These are phyloP conservation scores for Corymbia maculata DNA, from an alignment of 345 rosid species.

Conservation along the genomic window DNA sequence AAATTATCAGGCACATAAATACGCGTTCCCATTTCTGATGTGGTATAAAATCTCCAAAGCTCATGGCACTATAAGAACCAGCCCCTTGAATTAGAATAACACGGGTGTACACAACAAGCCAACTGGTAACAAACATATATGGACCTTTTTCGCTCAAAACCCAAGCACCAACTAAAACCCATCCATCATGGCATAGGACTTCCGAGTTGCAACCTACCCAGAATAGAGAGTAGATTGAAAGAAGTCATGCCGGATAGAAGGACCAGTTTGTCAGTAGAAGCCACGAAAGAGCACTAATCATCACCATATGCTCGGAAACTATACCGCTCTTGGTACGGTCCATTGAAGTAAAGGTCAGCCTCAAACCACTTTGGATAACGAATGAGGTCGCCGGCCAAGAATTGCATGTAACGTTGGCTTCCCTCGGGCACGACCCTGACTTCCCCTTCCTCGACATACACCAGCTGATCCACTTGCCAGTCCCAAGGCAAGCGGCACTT, in stretches of 20 bases:
- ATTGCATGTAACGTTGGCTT: slow-evolving; percentile 61
- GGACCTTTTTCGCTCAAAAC: background rate
- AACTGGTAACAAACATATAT: background rate
- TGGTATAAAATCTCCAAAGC: background rate
- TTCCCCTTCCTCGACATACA: slow-evolving; percentile 95
- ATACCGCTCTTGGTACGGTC: slow-evolving; percentile 75
- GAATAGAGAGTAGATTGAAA: background rate
- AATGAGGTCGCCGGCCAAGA: slow-evolving; percentile 81
- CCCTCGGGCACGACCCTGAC: slow-evolving; percentile 94
- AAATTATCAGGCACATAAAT: background rate
- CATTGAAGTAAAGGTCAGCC: slow-evolving; percentile 86
- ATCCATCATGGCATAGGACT: background rate
- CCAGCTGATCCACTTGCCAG: slow-evolving; percentile 95
- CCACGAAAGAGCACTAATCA: slow-evolving; percentile 20
- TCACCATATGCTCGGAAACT: slow-evolving; percentile 84
- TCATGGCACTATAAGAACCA: background rate
- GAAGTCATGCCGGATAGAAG: background rate
- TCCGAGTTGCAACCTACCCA: background rate
- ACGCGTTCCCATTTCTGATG: background rate
- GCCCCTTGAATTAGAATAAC: background rate
- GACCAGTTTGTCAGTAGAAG: background rate
- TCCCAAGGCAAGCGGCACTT: slow-evolving; percentile 81
- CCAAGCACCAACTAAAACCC: background rate
- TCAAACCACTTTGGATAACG: slow-evolving; percentile 95
- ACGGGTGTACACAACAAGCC: background rate